Base-by-base conservation (phyloP, 2,329 filamentous ascomycete genomes). In the Trichophaea hybrida region DNA sequence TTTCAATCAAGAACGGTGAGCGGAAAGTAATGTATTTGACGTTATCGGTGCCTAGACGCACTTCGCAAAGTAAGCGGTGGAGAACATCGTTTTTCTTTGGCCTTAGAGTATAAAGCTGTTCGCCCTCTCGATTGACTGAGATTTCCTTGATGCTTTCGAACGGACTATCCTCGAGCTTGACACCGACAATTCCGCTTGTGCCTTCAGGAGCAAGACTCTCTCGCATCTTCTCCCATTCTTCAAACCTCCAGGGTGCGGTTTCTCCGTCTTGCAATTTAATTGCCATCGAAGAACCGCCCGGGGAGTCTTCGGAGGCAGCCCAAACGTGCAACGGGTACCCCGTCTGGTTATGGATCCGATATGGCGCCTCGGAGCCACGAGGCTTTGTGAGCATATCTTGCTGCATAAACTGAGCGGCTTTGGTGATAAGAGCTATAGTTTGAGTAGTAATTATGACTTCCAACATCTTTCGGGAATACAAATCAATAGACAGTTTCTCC, bases 11-110 rank as follows among this genome's bases (percentile, higher is more conserved):
- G 1, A 98, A 75, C 0, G 93, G 93, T 15, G 91, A 97, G 32
- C 93, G 82, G 69, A 98, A 83, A 1, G 90, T 98, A 69, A 98
- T 94, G 71, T 94, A 94, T 75, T 98, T 98, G 74, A 98, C 87
- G 69, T 97, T 97, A 75, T 98, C 91, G 0, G 81, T 75, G n/a
- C 89, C 93, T 31, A 98, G 78, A 57, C 81, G 88, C 57, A 98
- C 85, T 59, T 98, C 93, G 0, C 97, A 90, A 31, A 97, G 81
- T 15, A 98, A 79, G 24, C 90, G 85, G 71, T 98, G 94, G 64
- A 91, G 78, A 2, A 95, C 79, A 60, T 86, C 80, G 68, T 95
- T 86, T 62, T 88, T 85, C 71, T 89, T 87, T 1, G 94, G 93
- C 60, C 88, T 86, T 50, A 98, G 77, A 55, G 85, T 88, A 74